Base-by-base conservation (phyloP, 805 yeast genomes). In the Lipomyces yamanashiensis region DNA sequence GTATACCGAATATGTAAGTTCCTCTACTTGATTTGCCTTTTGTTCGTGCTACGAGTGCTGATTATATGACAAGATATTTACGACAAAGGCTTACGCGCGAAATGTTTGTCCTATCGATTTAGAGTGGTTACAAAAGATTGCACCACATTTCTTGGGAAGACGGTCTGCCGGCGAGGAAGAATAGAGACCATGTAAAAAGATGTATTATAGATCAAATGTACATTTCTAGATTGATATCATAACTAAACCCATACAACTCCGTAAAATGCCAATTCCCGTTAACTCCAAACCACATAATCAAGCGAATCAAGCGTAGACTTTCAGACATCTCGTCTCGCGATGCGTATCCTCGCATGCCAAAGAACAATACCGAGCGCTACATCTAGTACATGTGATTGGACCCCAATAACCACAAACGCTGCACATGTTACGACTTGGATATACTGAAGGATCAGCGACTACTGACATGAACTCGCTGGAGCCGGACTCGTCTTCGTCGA, bases 11-110 rank as follows among this genome's bases (percentile, higher is more conserved):
- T 92, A 90, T 74, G 98, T 95, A 15, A 39, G 68, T 55, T 43
- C 40, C 9, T 21, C n/a, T 8, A 7, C 13, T 15, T 21, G 6
- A n/a, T 34, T 34, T 36, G 23, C 33, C 28, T 4, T 12, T 49
- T 39, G 10, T 49, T 9, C 28, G 36, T 12, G 36, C 19, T 21
- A 5, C 56, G 44, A 10, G 40, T n/a, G 37, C 57, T 63, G 34
- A 59, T 41, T 21, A 5, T 21, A n/a, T 39, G 19, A 8, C 8
- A 34, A 64, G 63, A 63, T 67, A 7, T 93, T 84, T 74, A 95
- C 99, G 0, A 84, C 92, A 13, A 91, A 91, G 74, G 96, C 97
- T 0, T 95, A 92, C 72, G 98, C 96, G 0, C 81, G 99, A 71
- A 87, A 81, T 66, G 96, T 92, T n/a, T 87, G 92, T 54, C 85